phyloP scores from a whole-genome alignment of 2,329 filamentous ascomycete species.

The Simplicillium aogashimaense region DNA sequence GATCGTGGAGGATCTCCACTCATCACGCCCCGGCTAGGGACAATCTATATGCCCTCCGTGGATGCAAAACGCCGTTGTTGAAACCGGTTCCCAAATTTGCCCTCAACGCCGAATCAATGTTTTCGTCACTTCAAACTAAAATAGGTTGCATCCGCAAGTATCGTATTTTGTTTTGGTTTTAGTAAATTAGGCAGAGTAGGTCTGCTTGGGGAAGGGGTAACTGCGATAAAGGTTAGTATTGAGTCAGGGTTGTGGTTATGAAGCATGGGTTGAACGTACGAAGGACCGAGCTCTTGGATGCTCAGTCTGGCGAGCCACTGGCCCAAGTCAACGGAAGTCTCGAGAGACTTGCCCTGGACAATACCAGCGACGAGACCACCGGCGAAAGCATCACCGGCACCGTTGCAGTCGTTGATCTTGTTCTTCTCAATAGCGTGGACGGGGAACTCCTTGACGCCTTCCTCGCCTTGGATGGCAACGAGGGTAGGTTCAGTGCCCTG shows the following conservation, averaged over 20 bases:
- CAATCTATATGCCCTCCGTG: slow-evolving; percentile 13
- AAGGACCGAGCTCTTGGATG: slow-evolving; percentile 91
- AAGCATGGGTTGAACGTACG: slow-evolving; percentile 51
- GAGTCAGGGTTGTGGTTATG: slow-evolving; percentile 2
- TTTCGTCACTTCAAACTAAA: slow-evolving; percentile 7
- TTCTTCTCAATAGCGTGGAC: slow-evolving; percentile 70
- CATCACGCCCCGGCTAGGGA: slow-evolving; percentile 15
- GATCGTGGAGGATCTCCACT: slow-evolving; percentile 33
- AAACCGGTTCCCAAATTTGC: slow-evolving; percentile 34
- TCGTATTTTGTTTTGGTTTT: not conserved
- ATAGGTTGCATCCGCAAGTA: not conserved
- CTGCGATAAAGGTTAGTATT: slow-evolving; percentile 27
- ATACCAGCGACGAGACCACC: slow-evolving; percentile 88
- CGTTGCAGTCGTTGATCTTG: slow-evolving; percentile 91
- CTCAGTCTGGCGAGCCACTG: slow-evolving; percentile 93
- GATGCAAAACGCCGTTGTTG: slow-evolving; percentile 42
- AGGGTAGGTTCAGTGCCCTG: slow-evolving; percentile 90
- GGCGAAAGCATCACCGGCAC: slow-evolving; percentile 93
- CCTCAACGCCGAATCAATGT: slow-evolving; percentile 28
- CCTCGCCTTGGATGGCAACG: slow-evolving; percentile 64
- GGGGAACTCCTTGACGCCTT: slow-evolving; percentile 63
- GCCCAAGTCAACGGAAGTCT: slow-evolving; percentile 76
- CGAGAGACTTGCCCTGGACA: slow-evolving; percentile 72
- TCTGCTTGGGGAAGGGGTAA: slow-evolving; percentile 75
- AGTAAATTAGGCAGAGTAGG: slow-evolving; percentile 41